Conservation (phyloP, 2,329 filamentous ascomycete species). For the Dothiorella sarmentorum region DNA sequence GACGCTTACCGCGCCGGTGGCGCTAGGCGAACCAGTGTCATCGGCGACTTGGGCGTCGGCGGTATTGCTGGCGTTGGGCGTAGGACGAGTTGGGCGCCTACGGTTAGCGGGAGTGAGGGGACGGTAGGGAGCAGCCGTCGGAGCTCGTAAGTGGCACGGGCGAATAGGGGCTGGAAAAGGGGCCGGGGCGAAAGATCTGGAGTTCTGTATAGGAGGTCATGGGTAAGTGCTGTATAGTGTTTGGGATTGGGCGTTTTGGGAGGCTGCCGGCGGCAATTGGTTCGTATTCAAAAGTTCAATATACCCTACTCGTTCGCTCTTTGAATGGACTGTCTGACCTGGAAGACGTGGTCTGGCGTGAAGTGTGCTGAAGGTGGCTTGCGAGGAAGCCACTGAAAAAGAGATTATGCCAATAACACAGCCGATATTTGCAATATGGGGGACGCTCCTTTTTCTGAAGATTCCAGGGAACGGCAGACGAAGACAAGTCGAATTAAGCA, state of each 20-base stretch:
- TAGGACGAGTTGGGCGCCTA: not conserved
- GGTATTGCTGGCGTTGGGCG: not conserved
- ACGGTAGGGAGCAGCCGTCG: not conserved
- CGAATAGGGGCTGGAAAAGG: not conserved
- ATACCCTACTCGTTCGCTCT: slow-evolving; percentile 15
- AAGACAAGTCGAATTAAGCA: slow-evolving; percentile 5
- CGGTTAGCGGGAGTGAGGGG: not conserved
- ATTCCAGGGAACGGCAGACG: too few relatives aligned
- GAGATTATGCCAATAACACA: too few relatives aligned
- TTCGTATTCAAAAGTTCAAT: slow-evolving; percentile 3
- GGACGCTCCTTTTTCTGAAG: too few relatives aligned
- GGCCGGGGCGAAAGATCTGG: not conserved
- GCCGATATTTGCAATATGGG: too few relatives aligned
- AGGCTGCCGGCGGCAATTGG: not conserved
- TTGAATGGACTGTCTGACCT: too few relatives aligned
- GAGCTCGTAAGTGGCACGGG: not conserved
- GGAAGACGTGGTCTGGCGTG: too few relatives aligned
- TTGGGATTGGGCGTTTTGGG: not conserved
- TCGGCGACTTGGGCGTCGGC: not conserved
- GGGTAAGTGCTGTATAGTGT: not conserved
- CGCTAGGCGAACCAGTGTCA: slow-evolving; percentile 3
- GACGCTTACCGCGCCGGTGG: not conserved
- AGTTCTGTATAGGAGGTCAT: not conserved
- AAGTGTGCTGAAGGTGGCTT: too few relatives aligned
- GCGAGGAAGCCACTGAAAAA: too few relatives aligned